Percentiles rank a stretch among this genome's conserved stretches.
These are phyloP conservation scores for Pichia kudriavzevii DNA, from an alignment of 1,139 yeast species.

Conservation along the genomic window DNA sequence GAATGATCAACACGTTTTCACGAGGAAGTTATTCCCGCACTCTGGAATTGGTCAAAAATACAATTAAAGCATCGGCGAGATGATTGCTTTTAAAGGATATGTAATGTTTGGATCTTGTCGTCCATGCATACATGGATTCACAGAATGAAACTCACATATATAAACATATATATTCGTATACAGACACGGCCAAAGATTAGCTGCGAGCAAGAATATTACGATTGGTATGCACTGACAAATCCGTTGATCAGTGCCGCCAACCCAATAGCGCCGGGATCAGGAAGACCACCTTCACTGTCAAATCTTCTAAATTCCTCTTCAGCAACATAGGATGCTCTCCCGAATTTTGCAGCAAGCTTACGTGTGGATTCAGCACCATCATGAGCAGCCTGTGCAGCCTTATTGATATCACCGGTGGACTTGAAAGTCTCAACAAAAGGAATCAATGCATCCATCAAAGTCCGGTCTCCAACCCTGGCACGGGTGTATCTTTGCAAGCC, in stretches of 20 bases:
- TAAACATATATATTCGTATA: too few relatives aligned
- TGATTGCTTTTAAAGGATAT: too few relatives aligned
- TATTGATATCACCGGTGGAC: conserved; percentile 38
- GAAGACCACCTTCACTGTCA: conserved; percentile 51
- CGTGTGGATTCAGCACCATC: conserved; percentile 73
- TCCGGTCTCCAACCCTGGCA: conserved; percentile 86
- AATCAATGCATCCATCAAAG: conserved; percentile 78
- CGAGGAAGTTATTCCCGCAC: too few relatives aligned
- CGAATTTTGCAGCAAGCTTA: conserved; percentile 74
- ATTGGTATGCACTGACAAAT: conserved; percentile 23
- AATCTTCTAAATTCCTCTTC: conserved; percentile 44
- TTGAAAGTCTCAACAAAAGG: conserved; percentile 70
- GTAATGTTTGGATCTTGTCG: too few relatives aligned
- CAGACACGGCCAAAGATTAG: too few relatives aligned
- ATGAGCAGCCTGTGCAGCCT: conserved; percentile 63
- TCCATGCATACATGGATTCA: too few relatives aligned
- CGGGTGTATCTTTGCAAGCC: conserved; percentile 73
- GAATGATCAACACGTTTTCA: background rate
- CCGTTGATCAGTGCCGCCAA: conserved; percentile 63
- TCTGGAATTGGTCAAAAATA: too few relatives aligned
- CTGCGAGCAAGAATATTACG: background rate
- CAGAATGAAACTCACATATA: too few relatives aligned
- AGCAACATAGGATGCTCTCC: conserved; percentile 85
- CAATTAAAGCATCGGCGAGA: too few relatives aligned
- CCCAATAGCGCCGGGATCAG: conserved; percentile 94